Percentiles rank a stretch among this genome's conserved stretches.
phyloP scores from a whole-genome alignment of 2,329 filamentous ascomycete genomes.

The Curvularia eragrostidis region DNA sequence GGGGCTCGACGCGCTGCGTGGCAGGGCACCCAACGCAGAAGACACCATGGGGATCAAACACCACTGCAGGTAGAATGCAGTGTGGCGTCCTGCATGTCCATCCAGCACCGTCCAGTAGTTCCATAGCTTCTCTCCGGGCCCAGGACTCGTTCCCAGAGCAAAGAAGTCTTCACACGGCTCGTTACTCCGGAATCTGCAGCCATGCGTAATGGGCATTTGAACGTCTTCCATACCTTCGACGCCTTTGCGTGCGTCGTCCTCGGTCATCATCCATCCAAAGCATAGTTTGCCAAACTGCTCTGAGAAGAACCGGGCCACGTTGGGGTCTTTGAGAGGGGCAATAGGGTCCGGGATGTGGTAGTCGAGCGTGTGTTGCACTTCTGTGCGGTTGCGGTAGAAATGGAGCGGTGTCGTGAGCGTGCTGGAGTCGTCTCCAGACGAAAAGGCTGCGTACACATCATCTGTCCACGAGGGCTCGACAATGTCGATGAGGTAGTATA shows the following conservation, averaged over 20 bases:
- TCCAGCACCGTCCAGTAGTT: conserved; percentile 57
- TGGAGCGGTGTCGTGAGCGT: conserved; percentile 30
- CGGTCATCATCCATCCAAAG: conserved; percentile 38
- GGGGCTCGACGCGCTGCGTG: conserved; percentile 50
- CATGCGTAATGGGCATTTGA: conserved; percentile 44
- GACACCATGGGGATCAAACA: conserved; percentile 55
- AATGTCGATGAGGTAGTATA: conserved; percentile 37
- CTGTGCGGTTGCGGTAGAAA: conserved; percentile 36
- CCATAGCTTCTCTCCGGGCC: conserved; percentile 40
- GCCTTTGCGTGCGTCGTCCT: conserved; percentile 31
- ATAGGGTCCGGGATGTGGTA: conserved; percentile 34
- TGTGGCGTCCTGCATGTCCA: conserved; percentile 59
- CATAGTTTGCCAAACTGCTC: conserved; percentile 37
- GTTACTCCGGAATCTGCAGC: conserved; percentile 40
- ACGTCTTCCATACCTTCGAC: conserved; percentile 13
- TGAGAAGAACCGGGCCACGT: conserved; percentile 29
- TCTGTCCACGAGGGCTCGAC: conserved; percentile 30
- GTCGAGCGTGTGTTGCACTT: conserved; percentile 37
- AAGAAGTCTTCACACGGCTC: conserved; percentile 45
- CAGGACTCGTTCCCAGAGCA: conserved; percentile 38
- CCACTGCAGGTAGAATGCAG: conserved; percentile 50
- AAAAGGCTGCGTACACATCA: conserved; percentile 26
- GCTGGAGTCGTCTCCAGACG: conserved; percentile 15
- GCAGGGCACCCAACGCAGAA: conserved; percentile 42
- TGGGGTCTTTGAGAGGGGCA: conserved; percentile 28